phyloP scores from a whole-genome alignment of 805 yeast genomes.

The Candida lessepsii region DNA sequence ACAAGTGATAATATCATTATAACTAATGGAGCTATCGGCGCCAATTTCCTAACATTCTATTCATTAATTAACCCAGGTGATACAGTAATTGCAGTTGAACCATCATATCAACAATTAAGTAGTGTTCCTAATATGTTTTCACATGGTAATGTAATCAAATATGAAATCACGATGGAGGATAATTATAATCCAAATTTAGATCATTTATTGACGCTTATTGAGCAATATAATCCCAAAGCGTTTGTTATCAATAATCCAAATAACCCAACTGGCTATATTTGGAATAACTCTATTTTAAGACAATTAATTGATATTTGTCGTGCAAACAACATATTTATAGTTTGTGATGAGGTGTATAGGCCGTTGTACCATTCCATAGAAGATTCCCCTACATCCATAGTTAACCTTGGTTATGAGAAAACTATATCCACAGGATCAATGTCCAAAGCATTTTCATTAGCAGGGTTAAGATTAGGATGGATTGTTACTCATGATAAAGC shows the following conservation, averaged over 20 bases:
- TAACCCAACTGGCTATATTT: slow-evolving; percentile 47
- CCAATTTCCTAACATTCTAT: slow-evolving; percentile 47
- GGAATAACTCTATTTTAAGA: slow-evolving; percentile 30
- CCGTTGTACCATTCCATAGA: slow-evolving; percentile 46
- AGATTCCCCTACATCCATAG: slow-evolving; percentile 36
- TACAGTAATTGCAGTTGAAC: slow-evolving; percentile 48
- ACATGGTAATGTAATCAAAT: slow-evolving; percentile 30
- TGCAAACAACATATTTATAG: slow-evolving; percentile 26
- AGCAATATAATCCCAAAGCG: slow-evolving; percentile 36
- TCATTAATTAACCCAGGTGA: slow-evolving; percentile 44
- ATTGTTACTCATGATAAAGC: slow-evolving; percentile 34
- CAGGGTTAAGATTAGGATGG: slow-evolving; percentile 58
- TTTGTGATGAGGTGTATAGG: slow-evolving; percentile 55
- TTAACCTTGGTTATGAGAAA: slow-evolving; percentile 39
- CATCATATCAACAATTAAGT: slow-evolving; percentile 49
- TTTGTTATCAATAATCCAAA: slow-evolving; percentile 49
- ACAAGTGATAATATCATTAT: slow-evolving; percentile 50
- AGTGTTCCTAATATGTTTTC: slow-evolving; percentile 50
- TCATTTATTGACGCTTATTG: slow-evolving; percentile 27
- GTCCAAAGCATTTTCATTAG: slow-evolving; percentile 54
- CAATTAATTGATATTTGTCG: slow-evolving; percentile 39
- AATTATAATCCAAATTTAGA: slow-evolving; percentile 36
- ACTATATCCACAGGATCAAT: slow-evolving; percentile 49
- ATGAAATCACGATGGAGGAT: slow-evolving; percentile 32
- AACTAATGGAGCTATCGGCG: slow-evolving; percentile 58